These are phyloP conservation scores for Amaranthus palmeri DNA, from an alignment of 148 eudicot species.

Conservation along the genomic window DNA sequence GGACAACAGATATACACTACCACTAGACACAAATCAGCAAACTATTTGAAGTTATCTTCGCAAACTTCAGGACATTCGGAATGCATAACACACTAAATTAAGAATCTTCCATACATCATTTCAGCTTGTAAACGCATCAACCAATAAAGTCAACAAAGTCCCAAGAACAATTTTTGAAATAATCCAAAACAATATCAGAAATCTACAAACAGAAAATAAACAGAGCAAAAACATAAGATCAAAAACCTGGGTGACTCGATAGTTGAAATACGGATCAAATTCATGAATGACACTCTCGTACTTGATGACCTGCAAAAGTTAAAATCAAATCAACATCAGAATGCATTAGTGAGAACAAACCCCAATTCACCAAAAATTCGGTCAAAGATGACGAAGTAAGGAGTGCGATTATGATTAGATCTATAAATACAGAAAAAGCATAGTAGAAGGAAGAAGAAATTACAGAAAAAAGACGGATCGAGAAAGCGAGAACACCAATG, in stretches of 20 bases:
- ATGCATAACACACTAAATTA: not conserved
- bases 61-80: too few species aligned
- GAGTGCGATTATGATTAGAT: slow-evolving; percentile 20
- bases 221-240: not conserved
- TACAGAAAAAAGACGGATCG: slow-evolving; percentile 94
- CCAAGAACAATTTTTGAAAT: not conserved
- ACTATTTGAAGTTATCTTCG: not conserved
- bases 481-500: slow-evolving; percentile 88
- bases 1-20: not conserved
- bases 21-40: not conserved
- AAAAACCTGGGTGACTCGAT: slow-evolving; percentile 84
- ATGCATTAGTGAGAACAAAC: not conserved
- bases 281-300: slow-evolving; percentile 95
- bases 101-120: not conserved
- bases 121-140: not conserved
- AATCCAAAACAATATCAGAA: not conserved
- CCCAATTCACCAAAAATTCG: not conserved
- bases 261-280: slow-evolving; percentile 91
- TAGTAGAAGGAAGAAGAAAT: slow-evolving; percentile 7
- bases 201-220: not conserved
- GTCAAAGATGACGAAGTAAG: not conserved
- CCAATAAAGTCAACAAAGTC: not conserved
- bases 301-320: slow-evolving; percentile 61
- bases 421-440: slow-evolving; percentile 7
- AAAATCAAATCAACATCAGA: not conserved